These are phyloP conservation scores for Aphanomyces cochlioides DNA, from an alignment of 352 stramenopile species.

Conservation along the genomic window DNA sequence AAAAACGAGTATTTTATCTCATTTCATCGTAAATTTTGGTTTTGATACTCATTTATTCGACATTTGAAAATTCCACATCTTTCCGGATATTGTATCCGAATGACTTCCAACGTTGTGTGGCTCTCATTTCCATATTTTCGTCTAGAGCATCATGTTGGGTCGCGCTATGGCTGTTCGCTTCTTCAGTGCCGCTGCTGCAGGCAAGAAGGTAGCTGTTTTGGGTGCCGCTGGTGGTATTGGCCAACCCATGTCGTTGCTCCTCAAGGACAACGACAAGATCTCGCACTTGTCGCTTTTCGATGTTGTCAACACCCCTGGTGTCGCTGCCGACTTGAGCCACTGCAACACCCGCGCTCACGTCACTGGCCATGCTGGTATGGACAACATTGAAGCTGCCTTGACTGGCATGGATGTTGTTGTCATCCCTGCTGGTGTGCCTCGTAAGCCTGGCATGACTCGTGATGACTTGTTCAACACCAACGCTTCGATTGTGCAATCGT, in stretches of 20 bases:
- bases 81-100: background rate
- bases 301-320: slow-evolving; percentile 96
- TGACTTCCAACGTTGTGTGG: slow-evolving; percentile 11
- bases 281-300: slow-evolving; percentile 97
- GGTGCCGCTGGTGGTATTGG: slow-evolving; percentile 97
- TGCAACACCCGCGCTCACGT: slow-evolving; percentile 87
- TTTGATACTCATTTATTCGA: too few relatives aligned
- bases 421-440: slow-evolving; percentile 98
- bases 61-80: background rate
- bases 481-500: slow-evolving; percentile 94
- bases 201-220: slow-evolving; percentile 80
- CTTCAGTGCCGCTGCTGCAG: slow-evolving; percentile 55
- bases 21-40: too few relatives aligned
- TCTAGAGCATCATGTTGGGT: slow-evolving; percentile 3
- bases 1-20: too few relatives aligned
- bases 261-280: slow-evolving; percentile 96
- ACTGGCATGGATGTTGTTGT: slow-evolving; percentile 95
- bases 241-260: slow-evolving; percentile 97
- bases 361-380: slow-evolving; percentile 68
- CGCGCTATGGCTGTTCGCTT: slow-evolving; percentile 9
- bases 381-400: slow-evolving; percentile 63
- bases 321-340: slow-evolving; percentile 95
- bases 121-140: slow-evolving; percentile 12
- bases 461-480: slow-evolving; percentile 96
- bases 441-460: slow-evolving; percentile 97